phyloP scores from a whole-genome alignment of 129 eudicot species.

The Flaveria sonorensis region DNA sequence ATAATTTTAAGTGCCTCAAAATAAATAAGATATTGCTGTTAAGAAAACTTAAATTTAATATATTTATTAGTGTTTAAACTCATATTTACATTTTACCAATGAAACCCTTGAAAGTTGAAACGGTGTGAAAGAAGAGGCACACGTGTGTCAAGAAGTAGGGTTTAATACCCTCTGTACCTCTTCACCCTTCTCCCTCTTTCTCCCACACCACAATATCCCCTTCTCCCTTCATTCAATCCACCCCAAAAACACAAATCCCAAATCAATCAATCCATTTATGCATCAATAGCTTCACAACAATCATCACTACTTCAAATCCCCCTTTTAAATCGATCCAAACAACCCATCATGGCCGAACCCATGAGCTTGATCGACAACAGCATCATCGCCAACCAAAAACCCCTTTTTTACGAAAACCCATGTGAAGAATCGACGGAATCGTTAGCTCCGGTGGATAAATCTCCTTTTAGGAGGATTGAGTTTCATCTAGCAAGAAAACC shows the following conservation, averaged over 20 bases:
- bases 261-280: conserved; percentile 17
- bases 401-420: background rate
- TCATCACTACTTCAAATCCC: conserved; percentile 1
- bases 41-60: too few relatives aligned
- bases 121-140: conserved; percentile 12
- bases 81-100: conserved; percentile 13
- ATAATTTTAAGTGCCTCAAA: too few relatives aligned
- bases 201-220: conserved; percentile 14
- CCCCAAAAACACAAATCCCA: background rate
- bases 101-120: conserved; percentile 31
- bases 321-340: background rate
- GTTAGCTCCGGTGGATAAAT: conserved; percentile 35
- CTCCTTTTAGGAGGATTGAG: conserved; percentile 55
- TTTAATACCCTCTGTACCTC: conserved; percentile 31
- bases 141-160: conserved; percentile 31
- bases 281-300: background rate
- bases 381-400: conserved; percentile 17
- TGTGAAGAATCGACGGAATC: conserved; percentile 21
- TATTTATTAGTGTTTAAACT: too few relatives aligned
- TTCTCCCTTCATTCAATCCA: background rate
- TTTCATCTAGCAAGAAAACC: conserved; percentile 68
- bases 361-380: conserved; percentile 14
- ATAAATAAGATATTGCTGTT: too few relatives aligned
- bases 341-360: conserved; percentile 22
- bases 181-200: conserved; percentile 34